Conservation (phyloP, 179 eudicot species). For the Silene vulgaris region DNA sequence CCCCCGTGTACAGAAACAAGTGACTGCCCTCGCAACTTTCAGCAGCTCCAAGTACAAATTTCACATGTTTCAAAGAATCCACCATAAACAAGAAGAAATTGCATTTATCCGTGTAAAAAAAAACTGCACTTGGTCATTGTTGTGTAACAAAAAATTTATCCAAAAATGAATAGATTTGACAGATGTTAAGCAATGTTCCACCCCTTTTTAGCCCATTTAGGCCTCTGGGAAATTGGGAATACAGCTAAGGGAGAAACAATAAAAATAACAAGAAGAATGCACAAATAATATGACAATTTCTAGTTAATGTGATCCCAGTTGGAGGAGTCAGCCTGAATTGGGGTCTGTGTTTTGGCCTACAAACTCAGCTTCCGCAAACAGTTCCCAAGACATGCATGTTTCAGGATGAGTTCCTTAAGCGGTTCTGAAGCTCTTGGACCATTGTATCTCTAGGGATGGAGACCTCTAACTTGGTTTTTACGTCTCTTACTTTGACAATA, state of each 20-base stretch:
- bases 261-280: too few species aligned
- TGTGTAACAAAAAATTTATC: not conserved
- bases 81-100: not conserved
- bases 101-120: not conserved
- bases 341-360: too few species aligned
- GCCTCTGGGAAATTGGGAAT: too few species aligned
- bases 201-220: too few species aligned
- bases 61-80: not conserved
- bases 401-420: constrained; percentile 32
- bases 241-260: too few species aligned
- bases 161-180: too few species aligned
- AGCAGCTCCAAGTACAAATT: not conserved
- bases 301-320: too few species aligned
- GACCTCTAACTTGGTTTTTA: constrained; percentile 42
- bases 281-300: too few species aligned
- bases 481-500: constrained; percentile 60
- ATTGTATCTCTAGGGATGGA: constrained; percentile 43
- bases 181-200: too few species aligned
- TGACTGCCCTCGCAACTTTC: not conserved
- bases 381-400: constrained; percentile 12
- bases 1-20: not conserved
- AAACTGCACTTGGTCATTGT: not conserved
- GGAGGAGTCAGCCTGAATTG: too few species aligned
- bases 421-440: constrained; percentile 47
- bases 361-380: not conserved